Conservation (phyloP, 129 eudicot genomes). For the Tagetes erecta region DNA sequence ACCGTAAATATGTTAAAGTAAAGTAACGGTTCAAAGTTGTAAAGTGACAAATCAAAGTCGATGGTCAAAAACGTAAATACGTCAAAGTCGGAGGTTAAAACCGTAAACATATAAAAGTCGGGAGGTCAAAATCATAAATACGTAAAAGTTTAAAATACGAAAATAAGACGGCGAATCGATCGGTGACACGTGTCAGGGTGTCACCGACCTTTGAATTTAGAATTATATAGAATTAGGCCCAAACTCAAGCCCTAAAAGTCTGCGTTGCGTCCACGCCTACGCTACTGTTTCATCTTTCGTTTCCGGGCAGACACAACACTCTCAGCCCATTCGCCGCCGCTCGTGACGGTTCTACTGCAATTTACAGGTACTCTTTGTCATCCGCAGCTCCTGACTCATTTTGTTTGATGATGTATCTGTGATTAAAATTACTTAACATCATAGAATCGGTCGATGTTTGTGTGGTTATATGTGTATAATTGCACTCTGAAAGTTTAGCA, state of each 20-base stretch:
- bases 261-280: neutral
- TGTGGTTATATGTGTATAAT: neutral
- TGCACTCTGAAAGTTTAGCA: neutral
- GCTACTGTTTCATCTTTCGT: neutral
- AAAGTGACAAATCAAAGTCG: no score
- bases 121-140: no score
- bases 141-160: no score
- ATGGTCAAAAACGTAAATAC: no score
- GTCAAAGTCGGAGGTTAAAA: no score
- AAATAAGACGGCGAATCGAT: no score
- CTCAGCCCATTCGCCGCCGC: neutral
- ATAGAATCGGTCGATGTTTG: neutral
- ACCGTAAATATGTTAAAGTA: no score
- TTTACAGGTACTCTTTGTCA: neutral
- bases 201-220: no score
- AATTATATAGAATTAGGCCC: no score
- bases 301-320: neutral
- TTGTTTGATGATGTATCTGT: neutral
- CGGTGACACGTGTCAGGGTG: no score
- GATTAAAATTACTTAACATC: neutral
- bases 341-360: neutral
- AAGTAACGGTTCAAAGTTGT: no score
- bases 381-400: neutral
- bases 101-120: no score
- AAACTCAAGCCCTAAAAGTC: neutral